A percentile compares a stretch with the other conserved stretches of the same genome.
Evolutionary conservation across 192 early-diverging fungal species (phyloP).

Genomic region (Coemansia sp.): DNA sequence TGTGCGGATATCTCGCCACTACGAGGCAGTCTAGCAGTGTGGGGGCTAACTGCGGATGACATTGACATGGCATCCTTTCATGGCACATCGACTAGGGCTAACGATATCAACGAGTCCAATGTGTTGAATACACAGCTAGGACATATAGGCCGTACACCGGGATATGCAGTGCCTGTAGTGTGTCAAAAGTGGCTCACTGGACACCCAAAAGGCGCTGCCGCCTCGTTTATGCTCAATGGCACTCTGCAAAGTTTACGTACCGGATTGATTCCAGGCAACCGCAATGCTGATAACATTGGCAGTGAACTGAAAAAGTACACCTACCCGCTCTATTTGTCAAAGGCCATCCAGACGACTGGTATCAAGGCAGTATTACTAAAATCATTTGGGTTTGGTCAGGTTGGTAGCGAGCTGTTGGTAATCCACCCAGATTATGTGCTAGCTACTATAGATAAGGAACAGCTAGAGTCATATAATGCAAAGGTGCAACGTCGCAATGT

Average conservation of each 20-base stretch:
- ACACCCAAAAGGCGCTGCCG: slow-evolving; percentile 87
- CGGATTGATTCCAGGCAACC: slow-evolving; percentile 87
- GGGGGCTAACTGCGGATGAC: slow-evolving; percentile 86
- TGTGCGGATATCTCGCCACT: slow-evolving; percentile 77
- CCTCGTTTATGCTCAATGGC: slow-evolving; percentile 92
- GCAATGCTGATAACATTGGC: slow-evolving; percentile 56
- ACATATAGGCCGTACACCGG: slow-evolving; percentile 81
- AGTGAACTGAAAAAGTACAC: slow-evolving; percentile 70
- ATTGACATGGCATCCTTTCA: slow-evolving; percentile 92
- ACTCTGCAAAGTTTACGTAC: slow-evolving; percentile 76
- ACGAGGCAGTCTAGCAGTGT: slow-evolving; percentile 81
- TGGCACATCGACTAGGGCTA: slow-evolving; percentile 89
- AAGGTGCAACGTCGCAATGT: not conserved
- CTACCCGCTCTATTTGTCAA: slow-evolving; percentile 75
- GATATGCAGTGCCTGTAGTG: slow-evolving; percentile 76
- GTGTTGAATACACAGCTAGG: slow-evolving; percentile 81
- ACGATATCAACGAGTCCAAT: slow-evolving; percentile 94
- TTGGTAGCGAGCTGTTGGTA: slow-evolving; percentile 61
- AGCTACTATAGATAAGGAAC: slow-evolving; percentile 19
- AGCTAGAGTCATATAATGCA: slow-evolving; percentile 8
- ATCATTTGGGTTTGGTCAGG: slow-evolving; percentile 68
- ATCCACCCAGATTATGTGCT: slow-evolving; percentile 65
- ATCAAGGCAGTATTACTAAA: slow-evolving; percentile 64
- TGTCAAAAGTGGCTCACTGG: slow-evolving; percentile 92
- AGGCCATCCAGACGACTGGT: slow-evolving; percentile 58